Percentiles rank a stretch among this genome's conserved stretches.
Evolutionary conservation across 2,329 filamentous ascomycete genomes (phyloP).

Genomic region (Fusarium sp.): DNA sequence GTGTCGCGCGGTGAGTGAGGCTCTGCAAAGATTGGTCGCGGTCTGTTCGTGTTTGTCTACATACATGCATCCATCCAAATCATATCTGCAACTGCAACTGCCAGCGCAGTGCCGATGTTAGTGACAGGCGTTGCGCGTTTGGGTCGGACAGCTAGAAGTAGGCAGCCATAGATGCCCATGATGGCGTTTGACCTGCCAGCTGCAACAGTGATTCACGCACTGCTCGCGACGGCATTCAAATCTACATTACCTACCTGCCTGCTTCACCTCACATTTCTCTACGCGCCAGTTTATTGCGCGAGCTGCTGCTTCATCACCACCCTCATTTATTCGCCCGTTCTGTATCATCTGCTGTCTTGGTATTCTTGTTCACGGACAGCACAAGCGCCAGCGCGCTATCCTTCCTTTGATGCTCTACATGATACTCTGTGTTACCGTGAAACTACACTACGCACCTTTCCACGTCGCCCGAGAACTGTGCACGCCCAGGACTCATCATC

Average conservation of each 20-base stretch:
- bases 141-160: conserved; percentile 33
- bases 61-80: neutral
- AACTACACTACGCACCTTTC: conserved; percentile 13
- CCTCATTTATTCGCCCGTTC: conserved; percentile 7
- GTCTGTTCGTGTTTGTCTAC: conserved; percentile 9
- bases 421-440: conserved; percentile 15
- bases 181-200: conserved; percentile 20
- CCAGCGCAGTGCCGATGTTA: conserved; percentile 11
- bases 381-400: conserved; percentile 25
- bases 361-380: neutral
- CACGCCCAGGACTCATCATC: conserved; percentile 4
- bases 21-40: conserved; percentile 27
- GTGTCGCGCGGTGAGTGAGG: conserved; percentile 27
- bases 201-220: conserved; percentile 2
- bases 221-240: neutral
- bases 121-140: conserved; percentile 32
- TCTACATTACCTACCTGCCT: neutral
- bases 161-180: conserved; percentile 14
- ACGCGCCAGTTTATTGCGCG: neutral
- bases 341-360: neutral
- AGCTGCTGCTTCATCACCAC: conserved; percentile 4
- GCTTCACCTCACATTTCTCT: neutral
- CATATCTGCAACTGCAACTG: conserved; percentile 8
- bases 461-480: neutral
- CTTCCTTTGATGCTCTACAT: neutral